Evolutionary conservation across 148 eudicot species (phyloP).

Genomic region (Camellia sinensis): DNA sequence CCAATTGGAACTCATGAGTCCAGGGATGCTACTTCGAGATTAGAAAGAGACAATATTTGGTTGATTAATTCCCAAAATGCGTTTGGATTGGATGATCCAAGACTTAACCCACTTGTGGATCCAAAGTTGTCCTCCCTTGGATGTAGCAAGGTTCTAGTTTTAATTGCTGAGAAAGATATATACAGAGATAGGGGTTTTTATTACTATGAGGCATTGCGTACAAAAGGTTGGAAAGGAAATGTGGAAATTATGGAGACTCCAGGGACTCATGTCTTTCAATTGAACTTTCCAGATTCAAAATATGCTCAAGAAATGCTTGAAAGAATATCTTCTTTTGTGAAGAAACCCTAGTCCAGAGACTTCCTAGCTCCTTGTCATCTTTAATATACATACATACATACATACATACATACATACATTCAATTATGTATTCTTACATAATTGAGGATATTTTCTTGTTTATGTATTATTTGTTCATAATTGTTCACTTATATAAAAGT

Average conservation of each 20-base stretch:
- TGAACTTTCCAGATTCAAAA: not conserved
- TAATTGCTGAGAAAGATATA: constrained; percentile 20
- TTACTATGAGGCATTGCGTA: constrained; percentile 14
- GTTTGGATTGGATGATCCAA: constrained; percentile 10
- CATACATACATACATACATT: too few relatives aligned
- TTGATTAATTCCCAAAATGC: constrained; percentile 3
- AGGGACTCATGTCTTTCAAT: constrained; percentile 18
- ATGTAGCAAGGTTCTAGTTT: constrained; percentile 16
- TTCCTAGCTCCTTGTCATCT: too few relatives aligned
- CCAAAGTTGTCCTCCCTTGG: constrained; percentile 8
- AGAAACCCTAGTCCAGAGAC: too few relatives aligned
- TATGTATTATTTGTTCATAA: too few relatives aligned
- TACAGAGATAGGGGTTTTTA: constrained; percentile 13
- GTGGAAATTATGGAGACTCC: constrained; percentile 21
- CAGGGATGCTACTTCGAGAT: too few relatives aligned
- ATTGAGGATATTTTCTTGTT: too few relatives aligned
- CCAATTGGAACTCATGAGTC: not conserved
- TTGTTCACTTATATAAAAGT: too few relatives aligned
- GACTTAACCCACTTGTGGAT: constrained; percentile 24
- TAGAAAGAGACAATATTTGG: not conserved
- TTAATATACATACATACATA: too few relatives aligned
- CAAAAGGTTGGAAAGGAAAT: constrained; percentile 21
- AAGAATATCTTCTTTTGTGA: too few relatives aligned
- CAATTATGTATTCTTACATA: too few relatives aligned
- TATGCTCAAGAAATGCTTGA: too few relatives aligned